These are phyloP conservation scores for Trichomonascaceae sp. DNA, from an alignment of 1,139 yeast genomes.

Conservation along the genomic window DNA sequence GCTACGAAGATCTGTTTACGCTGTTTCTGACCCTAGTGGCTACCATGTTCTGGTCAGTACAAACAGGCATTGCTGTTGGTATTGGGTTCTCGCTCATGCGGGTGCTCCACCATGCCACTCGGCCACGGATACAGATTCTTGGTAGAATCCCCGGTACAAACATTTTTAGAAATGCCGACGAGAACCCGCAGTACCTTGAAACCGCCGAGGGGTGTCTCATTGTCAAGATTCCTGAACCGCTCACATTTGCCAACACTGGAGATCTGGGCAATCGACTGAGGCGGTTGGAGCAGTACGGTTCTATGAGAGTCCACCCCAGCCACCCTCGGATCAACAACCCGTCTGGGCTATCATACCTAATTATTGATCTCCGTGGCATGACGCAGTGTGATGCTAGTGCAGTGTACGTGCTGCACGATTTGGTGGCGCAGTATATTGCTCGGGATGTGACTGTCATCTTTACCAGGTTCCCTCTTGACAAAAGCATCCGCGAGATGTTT, in stretches of 20 bases:
- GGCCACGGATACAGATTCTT: conserved; percentile 78
- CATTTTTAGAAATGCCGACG: conserved; percentile 67
- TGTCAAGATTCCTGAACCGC: conserved; percentile 82
- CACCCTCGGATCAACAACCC: conserved; percentile 42
- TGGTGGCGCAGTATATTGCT: conserved; percentile 38
- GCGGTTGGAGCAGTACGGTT: conserved; percentile 75
- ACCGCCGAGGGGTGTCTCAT: conserved; percentile 79
- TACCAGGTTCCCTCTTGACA: conserved; percentile 43
- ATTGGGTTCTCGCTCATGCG: conserved; percentile 65
- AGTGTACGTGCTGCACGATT: conserved; percentile 54
- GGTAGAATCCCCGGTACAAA: conserved; percentile 73
- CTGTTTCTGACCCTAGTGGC: conserved; percentile 58
- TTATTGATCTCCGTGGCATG: conserved; percentile 82
- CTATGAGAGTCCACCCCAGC: conserved; percentile 76
- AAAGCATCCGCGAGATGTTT: conserved; percentile 28
- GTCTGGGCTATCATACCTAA: conserved; percentile 49
- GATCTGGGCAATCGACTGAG: conserved; percentile 65
- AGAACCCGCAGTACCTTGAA: conserved; percentile 30
- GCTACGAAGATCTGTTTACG: conserved; percentile 66
- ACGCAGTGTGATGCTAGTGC: conserved; percentile 80
- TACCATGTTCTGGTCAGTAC: conserved; percentile 74
- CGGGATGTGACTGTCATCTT: conserved; percentile 52
- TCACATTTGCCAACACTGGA: conserved; percentile 82
- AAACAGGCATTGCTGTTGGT: conserved; percentile 82
- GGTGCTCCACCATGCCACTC: conserved; percentile 73